Evolutionary conservation across 176 grass and related monocot species (phyloP).

Genomic region (Juncus effusus): DNA sequence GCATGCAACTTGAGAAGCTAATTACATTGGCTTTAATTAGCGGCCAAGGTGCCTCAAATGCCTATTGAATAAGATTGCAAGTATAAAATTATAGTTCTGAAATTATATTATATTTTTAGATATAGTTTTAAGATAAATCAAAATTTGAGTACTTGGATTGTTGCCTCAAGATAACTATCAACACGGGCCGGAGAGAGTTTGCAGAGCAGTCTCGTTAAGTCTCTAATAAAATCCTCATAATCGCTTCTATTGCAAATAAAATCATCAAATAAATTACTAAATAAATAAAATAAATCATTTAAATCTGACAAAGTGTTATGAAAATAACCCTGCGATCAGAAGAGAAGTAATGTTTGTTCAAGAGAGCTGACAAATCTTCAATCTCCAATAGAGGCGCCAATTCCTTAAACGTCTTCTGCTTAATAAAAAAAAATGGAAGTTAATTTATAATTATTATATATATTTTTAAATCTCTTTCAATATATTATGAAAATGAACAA

Average conservation of each 20-base stretch:
- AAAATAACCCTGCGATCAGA: constrained; percentile 79
- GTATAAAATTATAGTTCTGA: not conserved
- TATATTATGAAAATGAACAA: constrained; percentile 7
- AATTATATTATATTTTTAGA: constrained; percentile 1
- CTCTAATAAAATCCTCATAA: no score
- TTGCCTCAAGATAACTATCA: constrained; percentile 10
- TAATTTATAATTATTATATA: constrained; percentile 8
- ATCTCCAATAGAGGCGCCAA: constrained; percentile 74
- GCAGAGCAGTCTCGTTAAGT: constrained; percentile 39
- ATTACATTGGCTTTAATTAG: constrained; percentile 61
- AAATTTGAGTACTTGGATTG: constrained; percentile 69
- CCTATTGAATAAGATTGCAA: constrained; percentile 44
- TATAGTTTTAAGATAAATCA: constrained; percentile 36
- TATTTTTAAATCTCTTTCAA: not conserved
- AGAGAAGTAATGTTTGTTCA: constrained; percentile 77
- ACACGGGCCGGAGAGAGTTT: constrained; percentile 61
- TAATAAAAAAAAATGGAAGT: constrained; percentile 10
- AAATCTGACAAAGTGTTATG: constrained; percentile 24
- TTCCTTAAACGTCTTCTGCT: constrained; percentile 78
- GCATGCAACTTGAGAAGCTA: constrained; percentile 47
- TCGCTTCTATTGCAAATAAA: constrained; percentile 36
- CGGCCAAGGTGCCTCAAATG: constrained; percentile 91
- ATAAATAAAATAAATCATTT: not conserved
- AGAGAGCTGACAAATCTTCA: constrained; percentile 49
- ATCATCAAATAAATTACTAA: constrained; percentile 19